Base-by-base conservation (phyloP, 2,329 filamentous ascomycete species). In the Emmonsiellopsis sp. region DNA sequence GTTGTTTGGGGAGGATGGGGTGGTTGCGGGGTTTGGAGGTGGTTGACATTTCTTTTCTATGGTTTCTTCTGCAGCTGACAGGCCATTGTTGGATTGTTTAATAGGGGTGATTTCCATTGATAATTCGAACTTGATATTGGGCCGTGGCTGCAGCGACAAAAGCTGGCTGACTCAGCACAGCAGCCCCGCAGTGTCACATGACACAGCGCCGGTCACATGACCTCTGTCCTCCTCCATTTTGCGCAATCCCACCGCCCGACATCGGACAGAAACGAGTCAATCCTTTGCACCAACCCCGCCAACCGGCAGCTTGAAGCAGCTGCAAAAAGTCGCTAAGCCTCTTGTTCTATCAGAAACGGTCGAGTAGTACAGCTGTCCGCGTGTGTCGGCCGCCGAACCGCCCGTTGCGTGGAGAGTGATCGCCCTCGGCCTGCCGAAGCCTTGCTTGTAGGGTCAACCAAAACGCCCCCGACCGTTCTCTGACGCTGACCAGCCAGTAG, bases 1-100 rank as follows among this genome's bases (percentile, higher is more conserved):
- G 51, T 26, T 54, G 56, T 48, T 56, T 56, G 10, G 51, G 41
- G 10, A 57, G 54, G 7, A 26, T 26, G 20, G 20, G 20, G 20
- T 30, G 38, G 7, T 7, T 10, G 37, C 32, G 53, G 30, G 42
- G 31, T 30, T 45, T 54, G 38, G 16, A 32, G 3, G 30, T 20
- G 31, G 20, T 15, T 32, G 46, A n/a, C 46, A 49, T 49, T 8
- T 40, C 40, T 38, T 15, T 6, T 15, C n/a, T 31, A 20, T 48
- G 3, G 7, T 48, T 48, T 37, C 7, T 16, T 13, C 9, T 16
- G 35, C 6, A 32, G 13, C 20, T 26, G 20, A 26, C 3, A 26
- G 20, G 20, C 20, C 20, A 26, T 26, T 26, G 20, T 26, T 26
- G 20, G 20, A 26, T 26, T 26, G 20, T 26, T 26, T 26, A 26